Percentiles rank a stretch among this genome's conserved stretches.
Evolutionary conservation across 768 basidiomycete genomes (phyloP).

Genomic region (Suillus subalutaceus): DNA sequence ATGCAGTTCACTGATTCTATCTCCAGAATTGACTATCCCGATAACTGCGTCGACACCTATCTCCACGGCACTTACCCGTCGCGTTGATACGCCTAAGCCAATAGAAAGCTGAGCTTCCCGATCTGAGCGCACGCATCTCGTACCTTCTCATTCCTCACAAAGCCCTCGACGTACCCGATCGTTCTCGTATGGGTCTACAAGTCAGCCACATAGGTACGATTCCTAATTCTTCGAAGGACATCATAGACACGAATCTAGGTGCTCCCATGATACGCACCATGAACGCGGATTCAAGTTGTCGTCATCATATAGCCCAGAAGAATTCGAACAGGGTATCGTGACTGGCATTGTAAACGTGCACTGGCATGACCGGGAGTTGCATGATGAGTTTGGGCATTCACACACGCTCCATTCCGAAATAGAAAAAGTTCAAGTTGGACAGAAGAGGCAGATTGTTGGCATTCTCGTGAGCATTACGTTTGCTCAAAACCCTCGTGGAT

Average conservation of each 20-base stretch:
- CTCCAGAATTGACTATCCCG: constrained; percentile 37
- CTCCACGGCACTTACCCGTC: constrained; percentile 2
- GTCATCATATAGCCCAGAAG: constrained; percentile 25
- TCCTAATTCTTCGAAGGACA: constrained; percentile 36
- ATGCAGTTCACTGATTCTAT: constrained; percentile 54
- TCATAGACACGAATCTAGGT: constrained; percentile 36
- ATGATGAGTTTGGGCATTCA: constrained; percentile 13
- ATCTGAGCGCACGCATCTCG: constrained; percentile 24
- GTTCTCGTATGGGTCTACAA: constrained; percentile 25
- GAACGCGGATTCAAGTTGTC: constrained; percentile 26
- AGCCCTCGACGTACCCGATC: constrained; percentile 1
- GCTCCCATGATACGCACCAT: constrained; percentile 31
- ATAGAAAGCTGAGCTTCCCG: neutral
- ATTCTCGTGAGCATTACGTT: constrained; percentile 53
- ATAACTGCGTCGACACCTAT: constrained; percentile 21
- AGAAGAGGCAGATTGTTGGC: constrained; percentile 70
- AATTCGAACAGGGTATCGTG: constrained; percentile 1
- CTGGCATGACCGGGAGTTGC: constrained; percentile 1
- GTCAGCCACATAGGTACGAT: constrained; percentile 8
- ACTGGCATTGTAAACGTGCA: constrained; percentile 6
- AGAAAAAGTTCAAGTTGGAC: constrained; percentile 43
- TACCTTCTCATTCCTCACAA: constrained; percentile 12
- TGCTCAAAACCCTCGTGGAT: neutral
- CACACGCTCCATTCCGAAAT: constrained; percentile 17
- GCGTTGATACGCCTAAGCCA: constrained; percentile 6